Evolutionary conservation across 2,329 filamentous ascomycete genomes (phyloP), one percentile per base, ranked within the genome.

Genomic region (Nigrospora osmanthi): DNA sequence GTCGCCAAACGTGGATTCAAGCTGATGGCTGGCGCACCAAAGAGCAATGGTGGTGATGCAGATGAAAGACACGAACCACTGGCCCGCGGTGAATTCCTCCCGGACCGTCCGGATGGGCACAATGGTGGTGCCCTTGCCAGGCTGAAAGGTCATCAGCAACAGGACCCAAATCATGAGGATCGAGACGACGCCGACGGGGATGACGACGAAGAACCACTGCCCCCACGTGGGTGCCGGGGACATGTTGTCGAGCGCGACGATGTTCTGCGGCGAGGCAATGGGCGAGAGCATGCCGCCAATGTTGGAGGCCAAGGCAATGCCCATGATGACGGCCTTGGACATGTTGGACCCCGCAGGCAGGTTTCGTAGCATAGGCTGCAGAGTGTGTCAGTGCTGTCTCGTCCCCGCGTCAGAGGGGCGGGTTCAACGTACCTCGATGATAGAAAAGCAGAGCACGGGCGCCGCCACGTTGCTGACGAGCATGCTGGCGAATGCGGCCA

Each of bases 381-480:
- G 17, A 36, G 17, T 13, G 7, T n/a, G 17, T 36, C 17, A 36
- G n/a, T n/a, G 11, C 17, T 36, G 17, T n/a, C 10, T 36, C 17
- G 35, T 5, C 17, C 14, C 11, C 17, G 35, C 35, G 14, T n/a
- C 11, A 2, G 34, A n/a, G 23, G 23, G 23, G 9, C 23, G 23
- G 23, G 23, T 28, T 23, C 19, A 23, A 62, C 73, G 55, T 65
- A 87, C 85, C 76, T 95, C 90, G 48, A 98, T 95, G 58, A 98
- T 96, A 16, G 89, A 95, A 65, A 94, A 97, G 71, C 93, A 98
- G 34, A 98, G 76, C 11, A 98, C 93, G 0, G 93, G 93, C 2
- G 94, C 91, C 1, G 93, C 93, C 28, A 98, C 94, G 55, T 98
- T 98, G 68, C 89, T 95, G 59, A 98, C 97, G 75, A 95, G 89